phyloP scores from a whole-genome alignment of 108 stramenopile species.

The Nannochloropsis gaditana region DNA sequence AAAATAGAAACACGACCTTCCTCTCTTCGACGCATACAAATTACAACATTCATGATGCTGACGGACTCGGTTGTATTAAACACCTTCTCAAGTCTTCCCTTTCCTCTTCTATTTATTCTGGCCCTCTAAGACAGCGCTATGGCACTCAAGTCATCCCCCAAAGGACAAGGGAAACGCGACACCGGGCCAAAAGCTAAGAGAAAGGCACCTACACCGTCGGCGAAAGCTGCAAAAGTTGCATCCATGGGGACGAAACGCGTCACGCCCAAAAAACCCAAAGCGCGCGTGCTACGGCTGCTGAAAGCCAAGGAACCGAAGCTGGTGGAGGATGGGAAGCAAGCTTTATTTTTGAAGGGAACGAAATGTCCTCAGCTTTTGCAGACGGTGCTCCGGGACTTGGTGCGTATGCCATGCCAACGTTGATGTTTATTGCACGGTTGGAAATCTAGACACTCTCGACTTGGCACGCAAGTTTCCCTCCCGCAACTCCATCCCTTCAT shows the following conservation, averaged over 20 bases:
- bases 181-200: too few relatives aligned
- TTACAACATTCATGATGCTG: too few relatives aligned
- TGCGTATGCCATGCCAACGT: neutral
- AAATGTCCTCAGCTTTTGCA: neutral
- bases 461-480: neutral
- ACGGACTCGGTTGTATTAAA: too few relatives aligned
- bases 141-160: too few relatives aligned
- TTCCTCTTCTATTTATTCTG: too few relatives aligned
- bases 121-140: too few relatives aligned
- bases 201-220: too few relatives aligned
- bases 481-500: neutral
- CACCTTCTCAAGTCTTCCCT: too few relatives aligned
- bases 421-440: neutral
- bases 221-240: too few relatives aligned
- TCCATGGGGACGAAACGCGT: neutral
- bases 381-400: neutral
- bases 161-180: too few relatives aligned
- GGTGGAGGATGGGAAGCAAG: slow-evolving; percentile 37
- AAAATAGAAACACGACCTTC: too few relatives aligned
- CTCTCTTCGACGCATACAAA: too few relatives aligned
- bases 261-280: slow-evolving; percentile 38
- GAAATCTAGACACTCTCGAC: neutral
- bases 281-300: slow-evolving; percentile 25
- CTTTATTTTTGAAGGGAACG: slow-evolving; percentile 33
- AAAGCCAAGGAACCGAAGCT: slow-evolving; percentile 41